phyloP scores from a whole-genome alignment of 805 yeast species.

The Cyberlindnera xylosilytica region DNA sequence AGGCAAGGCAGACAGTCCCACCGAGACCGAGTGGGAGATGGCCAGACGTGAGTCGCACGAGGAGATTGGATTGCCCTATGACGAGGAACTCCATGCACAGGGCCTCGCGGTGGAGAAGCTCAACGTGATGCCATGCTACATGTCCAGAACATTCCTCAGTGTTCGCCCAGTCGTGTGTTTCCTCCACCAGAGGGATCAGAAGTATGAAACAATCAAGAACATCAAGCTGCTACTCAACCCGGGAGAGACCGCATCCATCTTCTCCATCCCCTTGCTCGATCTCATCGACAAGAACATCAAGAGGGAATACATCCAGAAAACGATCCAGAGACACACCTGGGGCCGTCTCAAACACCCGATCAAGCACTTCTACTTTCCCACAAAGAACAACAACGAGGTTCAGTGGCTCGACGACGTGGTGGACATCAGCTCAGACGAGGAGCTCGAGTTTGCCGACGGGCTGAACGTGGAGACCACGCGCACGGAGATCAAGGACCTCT shows the following conservation, averaged over 20 bases:
- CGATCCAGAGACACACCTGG: constrained; percentile 49
- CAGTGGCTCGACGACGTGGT: constrained; percentile 61
- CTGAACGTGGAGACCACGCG: constrained; percentile 33
- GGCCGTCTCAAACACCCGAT: constrained; percentile 69
- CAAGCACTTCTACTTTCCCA: constrained; percentile 60
- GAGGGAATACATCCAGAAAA: constrained; percentile 33
- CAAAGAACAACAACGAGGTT: constrained; percentile 50
- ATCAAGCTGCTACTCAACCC: constrained; percentile 56
- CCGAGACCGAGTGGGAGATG: constrained; percentile 65
- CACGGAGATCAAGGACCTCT: constrained; percentile 57
- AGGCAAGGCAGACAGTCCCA: constrained; percentile 75
- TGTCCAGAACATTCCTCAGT: constrained; percentile 77
- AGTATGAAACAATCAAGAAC: constrained; percentile 26
- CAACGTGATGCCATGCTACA: constrained; percentile 67
- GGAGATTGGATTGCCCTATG: constrained; percentile 72
- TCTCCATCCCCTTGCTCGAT: constrained; percentile 68
- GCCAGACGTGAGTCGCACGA: constrained; percentile 84
- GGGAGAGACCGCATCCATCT: constrained; percentile 71
- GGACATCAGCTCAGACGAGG: constrained; percentile 58
- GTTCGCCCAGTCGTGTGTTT: constrained; percentile 81
- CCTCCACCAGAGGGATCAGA: constrained; percentile 35
- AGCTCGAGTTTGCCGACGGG: constrained; percentile 25
- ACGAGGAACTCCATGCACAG: constrained; percentile 38
- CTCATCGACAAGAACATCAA: constrained; percentile 33
- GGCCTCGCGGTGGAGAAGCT: constrained; percentile 62